phyloP scores from a whole-genome alignment of 352 stramenopile genomes.

The Phytophthora ohioensis region DNA sequence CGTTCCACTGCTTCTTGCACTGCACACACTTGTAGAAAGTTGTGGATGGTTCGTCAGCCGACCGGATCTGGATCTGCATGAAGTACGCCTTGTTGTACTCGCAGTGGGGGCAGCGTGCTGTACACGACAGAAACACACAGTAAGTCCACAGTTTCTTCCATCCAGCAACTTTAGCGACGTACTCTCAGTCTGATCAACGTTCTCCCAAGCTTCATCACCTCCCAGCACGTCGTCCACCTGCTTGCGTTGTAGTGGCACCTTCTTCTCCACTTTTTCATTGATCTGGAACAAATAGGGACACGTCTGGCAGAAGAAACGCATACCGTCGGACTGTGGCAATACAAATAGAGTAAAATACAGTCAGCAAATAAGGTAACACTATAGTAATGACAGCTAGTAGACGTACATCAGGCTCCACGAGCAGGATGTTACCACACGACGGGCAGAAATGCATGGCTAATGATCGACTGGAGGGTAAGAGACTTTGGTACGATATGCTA shows the following conservation, averaged over 20 bases:
- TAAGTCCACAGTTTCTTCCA: not conserved
- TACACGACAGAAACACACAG: constrained; percentile 1
- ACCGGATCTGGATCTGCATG: constrained; percentile 99
- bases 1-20: constrained; percentile 98
- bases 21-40: constrained; percentile 99
- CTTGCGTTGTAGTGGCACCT: constrained; percentile 94
- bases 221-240: constrained; percentile 99
- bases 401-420: constrained; percentile 87
- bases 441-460: constrained; percentile 90
- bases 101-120: constrained; percentile 95
- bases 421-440: constrained; percentile 91
- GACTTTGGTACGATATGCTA: not conserved
- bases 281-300: constrained; percentile 92
- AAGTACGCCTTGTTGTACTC: constrained; percentile 98
- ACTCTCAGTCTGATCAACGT: constrained; percentile 98
- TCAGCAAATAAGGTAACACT: not conserved
- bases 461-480: constrained; percentile 5
- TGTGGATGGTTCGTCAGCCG: constrained; percentile 98
- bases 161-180: constrained; percentile 26
- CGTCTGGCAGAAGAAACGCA: constrained; percentile 92
- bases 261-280: constrained; percentile 90
- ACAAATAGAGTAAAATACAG: not conserved
- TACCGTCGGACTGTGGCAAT: constrained; percentile 74
- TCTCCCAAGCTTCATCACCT: constrained; percentile 97
- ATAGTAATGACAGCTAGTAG: not conserved